phyloP scores from a whole-genome alignment of 768 basidiomycete species.

The Cystobasidium onofrii region DNA sequence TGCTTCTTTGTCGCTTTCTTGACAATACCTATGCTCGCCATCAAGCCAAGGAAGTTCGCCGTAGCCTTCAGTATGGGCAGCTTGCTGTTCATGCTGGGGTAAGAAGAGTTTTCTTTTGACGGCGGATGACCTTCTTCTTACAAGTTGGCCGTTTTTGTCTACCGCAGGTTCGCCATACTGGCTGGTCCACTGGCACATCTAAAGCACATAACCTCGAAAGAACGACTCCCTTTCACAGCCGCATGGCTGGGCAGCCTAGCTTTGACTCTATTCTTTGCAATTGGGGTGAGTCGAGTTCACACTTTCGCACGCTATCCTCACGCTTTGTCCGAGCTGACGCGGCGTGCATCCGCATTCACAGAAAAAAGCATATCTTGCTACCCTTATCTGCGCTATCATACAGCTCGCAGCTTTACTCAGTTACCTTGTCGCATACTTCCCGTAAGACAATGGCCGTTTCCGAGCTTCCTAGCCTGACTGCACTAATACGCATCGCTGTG shows the following conservation, averaged over 20 bases:
- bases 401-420: slow-evolving; percentile 77
- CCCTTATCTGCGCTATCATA: slow-evolving; percentile 68
- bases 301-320: background rate
- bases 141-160: background rate
- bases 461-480: slow-evolving; percentile 39
- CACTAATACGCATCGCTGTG: slow-evolving; percentile 15
- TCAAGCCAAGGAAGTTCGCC: slow-evolving; percentile 84
- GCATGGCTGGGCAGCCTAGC: slow-evolving; percentile 76
- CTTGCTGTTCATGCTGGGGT: slow-evolving; percentile 88
- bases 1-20: slow-evolving; percentile 90
- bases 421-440: slow-evolving; percentile 92
- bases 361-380: slow-evolving; percentile 77
- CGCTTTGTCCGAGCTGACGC: background rate
- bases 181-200: slow-evolving; percentile 79
- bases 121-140: no score
- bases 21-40: slow-evolving; percentile 61
- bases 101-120: slow-evolving; percentile 41
- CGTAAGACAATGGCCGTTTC: slow-evolving; percentile 54
- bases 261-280: slow-evolving; percentile 81
- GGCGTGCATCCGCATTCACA: slow-evolving; percentile 45
- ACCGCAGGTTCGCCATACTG: slow-evolving; percentile 50
- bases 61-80: slow-evolving; percentile 50
- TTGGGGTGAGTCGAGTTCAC: slow-evolving; percentile 58
- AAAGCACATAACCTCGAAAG: slow-evolving; percentile 57
- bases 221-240: slow-evolving; percentile 50